Evolutionary conservation across 441 rosid genomes (phyloP).

Genomic region (Adansonia gregorii): DNA sequence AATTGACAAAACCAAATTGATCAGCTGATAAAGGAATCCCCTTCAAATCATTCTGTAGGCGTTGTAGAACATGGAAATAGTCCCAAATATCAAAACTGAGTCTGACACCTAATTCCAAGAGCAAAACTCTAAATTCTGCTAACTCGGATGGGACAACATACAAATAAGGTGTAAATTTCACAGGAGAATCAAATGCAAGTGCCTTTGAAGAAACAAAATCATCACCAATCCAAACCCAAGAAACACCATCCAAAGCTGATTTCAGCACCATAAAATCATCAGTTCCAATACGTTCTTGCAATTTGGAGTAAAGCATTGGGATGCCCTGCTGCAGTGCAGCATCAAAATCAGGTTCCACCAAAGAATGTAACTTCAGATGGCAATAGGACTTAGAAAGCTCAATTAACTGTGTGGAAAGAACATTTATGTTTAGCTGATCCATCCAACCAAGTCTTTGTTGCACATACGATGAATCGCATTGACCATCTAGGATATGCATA

Average conservation of each 20-base stretch:
- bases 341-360: conserved; percentile 55
- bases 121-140: conserved; percentile 79
- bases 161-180: conserved; percentile 90
- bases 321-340: conserved; percentile 72
- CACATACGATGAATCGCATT: conserved; percentile 63
- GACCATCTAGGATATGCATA: conserved; percentile 81
- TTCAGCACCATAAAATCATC: conserved; percentile 66
- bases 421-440: conserved; percentile 56
- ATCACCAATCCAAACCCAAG: conserved; percentile 98
- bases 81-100: conserved; percentile 85
- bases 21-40: conserved; percentile 69
- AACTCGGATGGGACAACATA: conserved; percentile 98
- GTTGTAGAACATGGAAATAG: conserved; percentile 76
- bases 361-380: conserved; percentile 58
- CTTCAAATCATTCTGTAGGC: conserved; percentile 67
- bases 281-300: conserved; percentile 70
- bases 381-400: conserved; percentile 76
- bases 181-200: conserved; percentile 99
- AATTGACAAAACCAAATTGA: conserved; percentile 75
- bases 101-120: conserved; percentile 82
- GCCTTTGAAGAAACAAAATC: conserved; percentile 80
- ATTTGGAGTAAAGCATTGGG: conserved; percentile 63
- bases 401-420: conserved; percentile 69
- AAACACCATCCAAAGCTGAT: conserved; percentile 71
- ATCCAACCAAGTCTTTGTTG: conserved; percentile 86